phyloP scores from a whole-genome alignment of 2,329 filamentous ascomycete species.

The Colletotrichum cordylinicola region DNA sequence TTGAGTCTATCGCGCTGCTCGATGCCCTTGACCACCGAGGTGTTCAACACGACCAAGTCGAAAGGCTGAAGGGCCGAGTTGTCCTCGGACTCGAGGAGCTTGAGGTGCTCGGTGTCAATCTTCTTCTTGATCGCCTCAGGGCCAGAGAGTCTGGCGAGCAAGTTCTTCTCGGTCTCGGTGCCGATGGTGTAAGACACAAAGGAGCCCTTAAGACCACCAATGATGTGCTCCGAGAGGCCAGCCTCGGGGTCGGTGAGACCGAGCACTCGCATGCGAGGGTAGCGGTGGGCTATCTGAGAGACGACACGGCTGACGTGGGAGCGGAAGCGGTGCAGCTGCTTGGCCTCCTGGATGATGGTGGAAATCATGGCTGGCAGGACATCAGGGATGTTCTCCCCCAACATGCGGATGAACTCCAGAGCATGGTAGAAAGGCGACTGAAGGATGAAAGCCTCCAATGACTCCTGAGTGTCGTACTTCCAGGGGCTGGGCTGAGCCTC shows the following conservation, averaged over 20 bases:
- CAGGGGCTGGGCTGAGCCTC: neutral
- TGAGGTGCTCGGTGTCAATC: conserved; percentile 25
- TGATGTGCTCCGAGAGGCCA: conserved; percentile 38
- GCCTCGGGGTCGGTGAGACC: conserved; percentile 39
- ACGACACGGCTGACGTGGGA: conserved; percentile 13
- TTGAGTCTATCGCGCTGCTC: conserved; percentile 28
- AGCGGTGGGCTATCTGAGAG: conserved; percentile 18
- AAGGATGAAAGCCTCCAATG: conserved; percentile 34
- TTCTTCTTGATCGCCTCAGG: conserved; percentile 29
- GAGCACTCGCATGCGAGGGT: conserved; percentile 29
- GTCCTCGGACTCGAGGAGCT: conserved; percentile 37
- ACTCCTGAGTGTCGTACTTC: conserved; percentile 30
- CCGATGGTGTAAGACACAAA: conserved; percentile 34
- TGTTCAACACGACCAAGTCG: conserved; percentile 33
- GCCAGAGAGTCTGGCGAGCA: conserved; percentile 21
- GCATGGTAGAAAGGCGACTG: conserved; percentile 34
- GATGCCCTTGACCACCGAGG: conserved; percentile 34
- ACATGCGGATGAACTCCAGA: conserved; percentile 32
- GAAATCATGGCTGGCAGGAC: conserved; percentile 28
- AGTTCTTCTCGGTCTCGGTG: conserved; percentile 29
- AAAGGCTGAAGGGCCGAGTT: conserved; percentile 29
- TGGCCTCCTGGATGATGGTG: conserved; percentile 34
- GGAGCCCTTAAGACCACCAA: conserved; percentile 48
- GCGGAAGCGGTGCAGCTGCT: conserved; percentile 36
- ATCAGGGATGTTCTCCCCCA: conserved; percentile 29